Percentiles rank a stretch among this genome's conserved stretches.
These are phyloP conservation scores for Didymella keratinophila DNA, from an alignment of 2,329 filamentous ascomycete species.

Conservation along the genomic window DNA sequence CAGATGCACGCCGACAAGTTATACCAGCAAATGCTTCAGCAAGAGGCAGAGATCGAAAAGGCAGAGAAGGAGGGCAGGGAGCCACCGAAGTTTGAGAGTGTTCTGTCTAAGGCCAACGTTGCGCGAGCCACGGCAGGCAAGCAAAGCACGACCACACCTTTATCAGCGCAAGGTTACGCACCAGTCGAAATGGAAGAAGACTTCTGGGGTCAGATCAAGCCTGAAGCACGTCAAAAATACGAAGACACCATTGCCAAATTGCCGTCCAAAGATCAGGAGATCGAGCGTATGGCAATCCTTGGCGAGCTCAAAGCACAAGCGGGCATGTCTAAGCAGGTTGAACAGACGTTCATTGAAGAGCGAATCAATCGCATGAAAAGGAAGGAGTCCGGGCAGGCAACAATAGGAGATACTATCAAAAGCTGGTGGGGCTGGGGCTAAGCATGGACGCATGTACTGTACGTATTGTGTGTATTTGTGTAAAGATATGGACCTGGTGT, in stretches of 20 bases:
- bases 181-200: constrained; percentile 33
- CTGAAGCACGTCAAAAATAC: constrained; percentile 40
- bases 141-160: constrained; percentile 15
- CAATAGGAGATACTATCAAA: constrained; percentile 50
- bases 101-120: constrained; percentile 55
- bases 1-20: constrained; percentile 95
- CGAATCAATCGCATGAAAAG: constrained; percentile 47
- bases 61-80: constrained; percentile 65
- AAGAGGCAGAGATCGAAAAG: constrained; percentile 77
- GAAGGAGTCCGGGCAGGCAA: constrained; percentile 46
- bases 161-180: constrained; percentile 7
- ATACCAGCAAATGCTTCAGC: constrained; percentile 84
- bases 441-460: constrained; percentile 21
- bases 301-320: constrained; percentile 45
- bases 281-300: constrained; percentile 45
- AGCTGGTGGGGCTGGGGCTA: constrained; percentile 48
- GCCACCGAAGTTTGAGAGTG: constrained; percentile 66
- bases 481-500: constrained; percentile 4
- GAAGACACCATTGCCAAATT: constrained; percentile 45
- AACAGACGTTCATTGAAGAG: constrained; percentile 46
- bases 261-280: constrained; percentile 41
- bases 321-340: constrained; percentile 43
- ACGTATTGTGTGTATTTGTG: constrained; percentile 17
- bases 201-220: constrained; percentile 44
- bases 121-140: constrained; percentile 36